Evolutionary conservation across 768 basidiomycete species (phyloP), one percentile per base, ranked within the genome.

Genomic region (Gelatoporia subvermispora): DNA sequence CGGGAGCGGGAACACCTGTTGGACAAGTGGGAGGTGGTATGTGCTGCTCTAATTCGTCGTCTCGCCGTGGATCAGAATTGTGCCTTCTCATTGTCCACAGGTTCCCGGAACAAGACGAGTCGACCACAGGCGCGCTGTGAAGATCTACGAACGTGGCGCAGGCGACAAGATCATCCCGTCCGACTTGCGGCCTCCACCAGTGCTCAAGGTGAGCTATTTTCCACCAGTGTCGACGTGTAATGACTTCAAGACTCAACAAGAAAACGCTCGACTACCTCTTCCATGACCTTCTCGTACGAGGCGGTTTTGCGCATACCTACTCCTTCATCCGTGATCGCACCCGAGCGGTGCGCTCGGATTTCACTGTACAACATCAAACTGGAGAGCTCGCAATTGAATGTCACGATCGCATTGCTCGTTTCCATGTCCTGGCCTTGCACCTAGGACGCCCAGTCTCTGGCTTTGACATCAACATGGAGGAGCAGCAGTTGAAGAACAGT

Each of bases 401-500:
- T 58, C 87, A 95, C 58, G 94, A 93, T 60, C 82, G 95, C 45
- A 95, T 94, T 62, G 94, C 88, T 36, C 81, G 95, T 34, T 97
- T 89, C 59, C 95, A 98, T 64, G 89, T 97, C 46, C 71, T 97
- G 1, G 85, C 85, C 0, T 65, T 95, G 21, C 89, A 93, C 40
- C 65, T 70, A 8, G 65, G 82, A 63, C 78, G 84, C 21, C 79
- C 85, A 55, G 70, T 65, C 34, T 24, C 67, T 1, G 72, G 72
- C 3, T 86, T 90, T 62, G 79, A 81, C 24, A 64, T 84, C 56
- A 70, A 77, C 15, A 62, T 93, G 65, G 93, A 95, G 63, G 83
- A 91, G 49, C 90, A 94, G 61, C 90, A 93, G 56, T 73, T 94
- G 35, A 89, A 90, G 81, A 91, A 94, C 62, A 85, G 93, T 96